Conservation (phyloP, 1,284 basidiomycete species). For the Marasmius tenuissimus region DNA sequence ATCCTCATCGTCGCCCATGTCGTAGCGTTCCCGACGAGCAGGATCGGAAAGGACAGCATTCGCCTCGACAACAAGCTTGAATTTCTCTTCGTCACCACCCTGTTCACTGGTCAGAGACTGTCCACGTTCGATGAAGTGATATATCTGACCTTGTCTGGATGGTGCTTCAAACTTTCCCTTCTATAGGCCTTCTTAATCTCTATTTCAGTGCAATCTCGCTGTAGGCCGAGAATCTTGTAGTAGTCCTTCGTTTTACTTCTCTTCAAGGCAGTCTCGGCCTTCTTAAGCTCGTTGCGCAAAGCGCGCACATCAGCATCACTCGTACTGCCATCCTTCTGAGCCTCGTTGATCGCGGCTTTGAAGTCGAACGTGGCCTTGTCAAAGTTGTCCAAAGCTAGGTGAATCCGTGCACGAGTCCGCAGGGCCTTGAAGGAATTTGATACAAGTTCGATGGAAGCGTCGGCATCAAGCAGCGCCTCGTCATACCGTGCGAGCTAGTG, state of each 20-base stretch:
- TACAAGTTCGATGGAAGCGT: constrained; percentile 36
- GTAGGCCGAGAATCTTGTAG: constrained; percentile 72
- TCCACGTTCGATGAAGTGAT: background rate
- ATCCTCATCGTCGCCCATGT: constrained; percentile 77
- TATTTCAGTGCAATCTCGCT: constrained; percentile 56
- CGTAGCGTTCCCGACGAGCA: constrained; percentile 66
- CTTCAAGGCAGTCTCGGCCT: constrained; percentile 78
- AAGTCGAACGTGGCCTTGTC: constrained; percentile 78
- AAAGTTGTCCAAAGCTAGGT: constrained; percentile 74
- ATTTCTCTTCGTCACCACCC: constrained; percentile 85
- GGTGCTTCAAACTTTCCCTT: constrained; percentile 76
- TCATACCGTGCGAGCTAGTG: constrained; percentile 59
- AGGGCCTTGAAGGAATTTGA: constrained; percentile 81
- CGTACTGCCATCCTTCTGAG: constrained; percentile 52
- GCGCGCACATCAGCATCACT: constrained; percentile 60
- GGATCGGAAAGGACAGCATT: constrained; percentile 77
- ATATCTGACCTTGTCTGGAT: constrained; percentile 74
- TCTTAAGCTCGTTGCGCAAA: constrained; percentile 67
- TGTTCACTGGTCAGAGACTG: constrained; percentile 19
- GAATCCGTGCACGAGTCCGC: constrained; percentile 80
- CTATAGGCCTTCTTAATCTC: constrained; percentile 85
- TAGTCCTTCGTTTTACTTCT: constrained; percentile 85
- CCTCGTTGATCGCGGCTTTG: constrained; percentile 73
- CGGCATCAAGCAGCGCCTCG: constrained; percentile 32
- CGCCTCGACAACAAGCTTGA: constrained; percentile 81